Conservation (phyloP, 2,329 filamentous ascomycete species). For the Ceratocystis colombiana region DNA sequence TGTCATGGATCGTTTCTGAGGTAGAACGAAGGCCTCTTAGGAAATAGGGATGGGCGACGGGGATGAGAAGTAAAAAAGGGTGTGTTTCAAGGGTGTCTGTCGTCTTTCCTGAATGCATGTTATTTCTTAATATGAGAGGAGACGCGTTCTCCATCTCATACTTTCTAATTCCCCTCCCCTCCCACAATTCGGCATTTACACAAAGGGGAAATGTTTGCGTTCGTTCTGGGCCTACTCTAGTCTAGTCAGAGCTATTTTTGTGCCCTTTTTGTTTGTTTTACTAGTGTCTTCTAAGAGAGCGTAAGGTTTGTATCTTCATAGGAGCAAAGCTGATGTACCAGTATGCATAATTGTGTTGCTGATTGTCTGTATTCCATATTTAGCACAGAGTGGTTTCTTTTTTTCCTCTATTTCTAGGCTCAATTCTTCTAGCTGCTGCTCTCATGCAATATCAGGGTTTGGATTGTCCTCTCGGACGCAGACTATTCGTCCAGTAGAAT, state of each 20-base stretch:
- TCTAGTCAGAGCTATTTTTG: not conserved
- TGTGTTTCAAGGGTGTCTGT: not conserved
- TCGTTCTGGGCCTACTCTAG: not conserved
- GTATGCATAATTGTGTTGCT: not conserved
- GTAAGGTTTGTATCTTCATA: too few relatives aligned
- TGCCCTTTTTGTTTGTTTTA: not conserved
- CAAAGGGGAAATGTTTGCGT: not conserved
- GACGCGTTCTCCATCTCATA: not conserved
- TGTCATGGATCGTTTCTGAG: slow-evolving; percentile 14
- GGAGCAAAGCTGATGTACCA: too few relatives aligned
- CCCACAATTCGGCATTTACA: too few relatives aligned
- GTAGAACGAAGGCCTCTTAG: not conserved
- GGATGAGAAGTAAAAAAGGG: not conserved
- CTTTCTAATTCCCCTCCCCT: not conserved
- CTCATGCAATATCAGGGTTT: too few relatives aligned
- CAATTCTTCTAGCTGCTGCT: too few relatives aligned
- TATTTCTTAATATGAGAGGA: not conserved
- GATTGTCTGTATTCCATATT: not conserved
- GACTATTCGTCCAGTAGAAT: too few relatives aligned
- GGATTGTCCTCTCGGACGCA: too few relatives aligned
- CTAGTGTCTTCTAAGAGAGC: not conserved
- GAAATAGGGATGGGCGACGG: not conserved
- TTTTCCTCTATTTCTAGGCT: not conserved
- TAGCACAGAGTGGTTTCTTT: not conserved
- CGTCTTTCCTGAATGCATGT: not conserved